These are phyloP conservation scores for Rhodosporidiobolus sp. DNA, from an alignment of 768 basidiomycete genomes.

Conservation along the genomic window DNA sequence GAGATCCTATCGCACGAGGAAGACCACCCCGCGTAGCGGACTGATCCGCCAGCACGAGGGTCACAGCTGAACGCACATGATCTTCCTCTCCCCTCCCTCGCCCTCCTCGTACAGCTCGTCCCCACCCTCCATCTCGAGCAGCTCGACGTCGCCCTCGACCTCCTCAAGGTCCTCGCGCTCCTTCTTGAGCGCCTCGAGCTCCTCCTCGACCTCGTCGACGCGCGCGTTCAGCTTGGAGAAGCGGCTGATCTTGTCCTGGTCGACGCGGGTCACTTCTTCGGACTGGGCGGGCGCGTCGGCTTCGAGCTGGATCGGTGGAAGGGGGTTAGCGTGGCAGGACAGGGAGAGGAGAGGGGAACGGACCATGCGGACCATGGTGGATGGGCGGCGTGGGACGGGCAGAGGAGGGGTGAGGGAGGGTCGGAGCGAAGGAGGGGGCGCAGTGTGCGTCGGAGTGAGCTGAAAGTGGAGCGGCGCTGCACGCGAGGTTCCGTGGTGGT, in stretches of 20 bases:
- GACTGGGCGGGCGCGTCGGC: background rate
- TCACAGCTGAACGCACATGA: constrained; percentile 41
- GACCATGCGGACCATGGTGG: no score
- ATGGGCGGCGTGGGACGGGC: no score
- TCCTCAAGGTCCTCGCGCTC: constrained; percentile 52
- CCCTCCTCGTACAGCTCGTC: constrained; percentile 50
- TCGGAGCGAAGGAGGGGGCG: no score
- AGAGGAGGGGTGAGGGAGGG: no score
- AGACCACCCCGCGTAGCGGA: background rate
- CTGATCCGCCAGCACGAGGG: background rate
- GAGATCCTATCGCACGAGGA: background rate
- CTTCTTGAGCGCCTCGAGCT: constrained; percentile 47
- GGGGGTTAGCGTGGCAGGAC: no score
- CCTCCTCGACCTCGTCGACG: constrained; percentile 48
- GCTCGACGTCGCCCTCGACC: constrained; percentile 50
- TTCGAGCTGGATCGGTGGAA: no score
- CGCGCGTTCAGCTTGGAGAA: constrained; percentile 51
- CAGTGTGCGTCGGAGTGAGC: no score
- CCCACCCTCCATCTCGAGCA: constrained; percentile 51
- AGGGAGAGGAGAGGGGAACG: no score
- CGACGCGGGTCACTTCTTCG: constrained; percentile 41
- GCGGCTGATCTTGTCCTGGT: constrained; percentile 51
- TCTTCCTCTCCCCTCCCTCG: constrained; percentile 47
- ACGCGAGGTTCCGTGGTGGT: no score
- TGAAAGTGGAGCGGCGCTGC: no score